Percentiles rank a stretch among this genome's conserved stretches.
Conservation (phyloP, 208 protist genomes). For the Wallacemonas rigidus region DNA sequence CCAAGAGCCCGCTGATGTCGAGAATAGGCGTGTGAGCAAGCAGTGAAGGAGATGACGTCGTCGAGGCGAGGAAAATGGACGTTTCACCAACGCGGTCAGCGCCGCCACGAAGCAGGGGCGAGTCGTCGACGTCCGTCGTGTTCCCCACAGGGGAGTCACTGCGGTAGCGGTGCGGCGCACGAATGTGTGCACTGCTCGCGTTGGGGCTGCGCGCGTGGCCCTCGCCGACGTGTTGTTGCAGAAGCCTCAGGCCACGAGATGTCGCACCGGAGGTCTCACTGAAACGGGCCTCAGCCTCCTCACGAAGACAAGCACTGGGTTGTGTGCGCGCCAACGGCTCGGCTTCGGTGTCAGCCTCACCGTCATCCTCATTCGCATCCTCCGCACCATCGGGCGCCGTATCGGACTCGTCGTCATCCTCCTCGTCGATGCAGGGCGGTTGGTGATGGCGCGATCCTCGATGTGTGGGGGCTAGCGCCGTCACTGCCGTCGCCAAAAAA, state of each 20-base stretch:
- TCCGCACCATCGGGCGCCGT: too few relatives aligned
- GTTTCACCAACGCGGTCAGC: background rate
- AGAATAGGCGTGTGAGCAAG: conserved; percentile 11
- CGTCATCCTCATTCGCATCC: background rate
- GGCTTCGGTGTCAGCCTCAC: background rate
- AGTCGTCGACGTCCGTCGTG: background rate
- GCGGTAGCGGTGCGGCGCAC: too few relatives aligned
- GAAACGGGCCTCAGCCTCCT: conserved; percentile 10
- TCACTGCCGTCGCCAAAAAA: too few relatives aligned
- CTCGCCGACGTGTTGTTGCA: background rate
- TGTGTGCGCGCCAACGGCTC: background rate
- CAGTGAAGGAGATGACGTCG: background rate
- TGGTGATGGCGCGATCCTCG: background rate
- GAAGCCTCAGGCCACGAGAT: background rate
- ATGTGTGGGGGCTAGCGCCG: too few relatives aligned
- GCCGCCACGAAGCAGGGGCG: background rate
- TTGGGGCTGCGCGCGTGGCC: too few relatives aligned
- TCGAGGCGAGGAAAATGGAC: background rate
- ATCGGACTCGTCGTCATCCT: background rate
- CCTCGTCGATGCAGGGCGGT: background rate
- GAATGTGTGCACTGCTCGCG: background rate
- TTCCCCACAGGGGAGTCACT: background rate
- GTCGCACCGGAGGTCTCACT: background rate
- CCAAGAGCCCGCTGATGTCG: conserved; percentile 13
- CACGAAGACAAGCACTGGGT: background rate